phyloP scores from a whole-genome alignment of 805 yeast species.

The Blastobotrys muscicola region DNA sequence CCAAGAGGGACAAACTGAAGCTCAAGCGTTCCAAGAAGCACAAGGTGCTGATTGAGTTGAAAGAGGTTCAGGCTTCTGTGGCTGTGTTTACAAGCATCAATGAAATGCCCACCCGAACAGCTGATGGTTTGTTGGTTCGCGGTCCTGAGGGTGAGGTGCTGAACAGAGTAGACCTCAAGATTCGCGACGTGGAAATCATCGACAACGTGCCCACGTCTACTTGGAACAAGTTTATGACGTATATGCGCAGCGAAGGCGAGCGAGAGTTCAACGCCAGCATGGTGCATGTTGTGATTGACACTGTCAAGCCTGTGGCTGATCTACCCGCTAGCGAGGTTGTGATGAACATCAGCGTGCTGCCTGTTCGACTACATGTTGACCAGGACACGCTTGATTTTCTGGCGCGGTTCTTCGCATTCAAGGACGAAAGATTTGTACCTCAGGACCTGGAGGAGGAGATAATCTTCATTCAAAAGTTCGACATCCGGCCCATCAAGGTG shows the following conservation, averaged over 20 bases:
- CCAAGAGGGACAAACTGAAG: constrained; percentile 29
- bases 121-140: constrained; percentile 18
- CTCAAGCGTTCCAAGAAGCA: constrained; percentile 56
- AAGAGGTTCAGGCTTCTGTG: constrained; percentile 42
- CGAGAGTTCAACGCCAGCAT: constrained; percentile 61
- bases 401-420: constrained; percentile 71
- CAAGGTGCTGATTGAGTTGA: constrained; percentile 48
- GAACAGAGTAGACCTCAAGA: constrained; percentile 39
- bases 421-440: constrained; percentile 49
- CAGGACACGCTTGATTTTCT: constrained; percentile 88
- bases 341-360: constrained; percentile 47
- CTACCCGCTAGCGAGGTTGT: constrained; percentile 63
- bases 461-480: constrained; percentile 55
- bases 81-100: constrained; percentile 35
- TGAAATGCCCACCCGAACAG: constrained; percentile 31
- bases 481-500: constrained; percentile 39
- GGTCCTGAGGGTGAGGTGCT: constrained; percentile 35
- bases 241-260: constrained; percentile 59
- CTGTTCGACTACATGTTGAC: constrained; percentile 77
- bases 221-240: constrained; percentile 77
- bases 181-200: constrained; percentile 48
- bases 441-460: constrained; percentile 40
- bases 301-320: constrained; percentile 53
- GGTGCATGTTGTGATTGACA: constrained; percentile 43
- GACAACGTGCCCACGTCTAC: constrained; percentile 83